Percentiles rank a stretch among this genome's conserved stretches.
These are phyloP conservation scores for Exserohilum turcica DNA, from an alignment of 2,329 filamentous ascomycete species.

Conservation along the genomic window DNA sequence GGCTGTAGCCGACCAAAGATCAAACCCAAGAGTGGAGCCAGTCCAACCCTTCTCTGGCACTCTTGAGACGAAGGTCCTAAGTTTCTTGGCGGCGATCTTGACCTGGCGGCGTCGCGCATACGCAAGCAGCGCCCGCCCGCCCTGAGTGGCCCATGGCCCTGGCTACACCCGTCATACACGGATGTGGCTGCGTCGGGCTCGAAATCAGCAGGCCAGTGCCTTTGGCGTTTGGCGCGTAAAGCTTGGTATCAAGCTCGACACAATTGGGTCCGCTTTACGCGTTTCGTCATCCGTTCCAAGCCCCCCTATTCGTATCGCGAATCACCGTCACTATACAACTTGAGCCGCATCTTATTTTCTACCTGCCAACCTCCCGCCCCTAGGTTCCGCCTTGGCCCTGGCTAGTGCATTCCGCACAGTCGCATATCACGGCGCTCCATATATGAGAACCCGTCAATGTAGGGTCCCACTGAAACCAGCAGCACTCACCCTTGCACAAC, in stretches of 20 bases:
- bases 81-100: conserved; percentile 10
- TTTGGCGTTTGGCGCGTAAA: conserved; percentile 37
- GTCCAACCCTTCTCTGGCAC: conserved; percentile 17
- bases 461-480: conserved; percentile 1
- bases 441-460: neutral
- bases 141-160: conserved; percentile 19
- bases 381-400: conserved; percentile 19
- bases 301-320: conserved; percentile 27
- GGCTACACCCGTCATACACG: conserved; percentile 16
- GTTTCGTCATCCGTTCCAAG: conserved; percentile 45
- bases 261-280: conserved; percentile 36
- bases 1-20: conserved; percentile 23
- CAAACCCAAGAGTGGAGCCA: conserved; percentile 30
- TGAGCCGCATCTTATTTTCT: conserved; percentile 35
- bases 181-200: conserved; percentile 30
- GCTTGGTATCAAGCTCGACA: conserved; percentile 39
- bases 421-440: conserved; percentile 10
- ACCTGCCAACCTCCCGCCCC: conserved; percentile 24
- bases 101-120: conserved; percentile 21
- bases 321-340: conserved; percentile 22
- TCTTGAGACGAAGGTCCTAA: conserved; percentile 25
- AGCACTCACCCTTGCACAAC: conserved; percentile 18
- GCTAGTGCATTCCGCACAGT: conserved; percentile 24
- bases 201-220: conserved; percentile 31
- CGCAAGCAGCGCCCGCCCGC: conserved; percentile 19